phyloP scores from a whole-genome alignment of 2,329 filamentous ascomycete species.

The Gaeumannomyces tritici region DNA sequence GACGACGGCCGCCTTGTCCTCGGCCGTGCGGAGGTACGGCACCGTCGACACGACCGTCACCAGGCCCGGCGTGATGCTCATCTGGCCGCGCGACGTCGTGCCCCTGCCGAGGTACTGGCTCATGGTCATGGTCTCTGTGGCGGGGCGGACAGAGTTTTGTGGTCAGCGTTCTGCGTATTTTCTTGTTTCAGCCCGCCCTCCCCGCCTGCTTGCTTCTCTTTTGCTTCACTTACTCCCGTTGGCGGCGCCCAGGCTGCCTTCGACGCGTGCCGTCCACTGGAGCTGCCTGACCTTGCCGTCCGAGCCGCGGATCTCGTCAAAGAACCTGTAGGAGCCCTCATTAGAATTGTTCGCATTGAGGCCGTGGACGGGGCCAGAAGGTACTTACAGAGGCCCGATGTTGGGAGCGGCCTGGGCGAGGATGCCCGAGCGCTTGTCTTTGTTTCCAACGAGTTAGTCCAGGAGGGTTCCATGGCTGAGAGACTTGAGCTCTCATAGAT shows the following conservation, averaged over 20 bases:
- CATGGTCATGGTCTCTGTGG: conserved; percentile 32
- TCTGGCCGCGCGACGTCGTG: conserved; percentile 48
- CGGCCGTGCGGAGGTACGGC: conserved; percentile 49
- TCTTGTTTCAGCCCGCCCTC: too few relatives aligned
- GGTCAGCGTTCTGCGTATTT: not conserved
- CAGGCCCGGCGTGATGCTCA: conserved; percentile 49
- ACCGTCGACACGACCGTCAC: conserved; percentile 47
- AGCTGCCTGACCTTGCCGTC: conserved; percentile 55
- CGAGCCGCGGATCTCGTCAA: conserved; percentile 45
- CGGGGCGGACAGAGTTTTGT: conserved; percentile 5
- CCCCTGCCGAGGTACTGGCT: conserved; percentile 57
- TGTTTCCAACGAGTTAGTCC: not conserved
- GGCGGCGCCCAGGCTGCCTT: conserved; percentile 24
- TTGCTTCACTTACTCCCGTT: conserved; percentile 1
- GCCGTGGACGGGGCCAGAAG: not conserved
- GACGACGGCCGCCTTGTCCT: conserved; percentile 55
- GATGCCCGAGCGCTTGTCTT: conserved; percentile 42
- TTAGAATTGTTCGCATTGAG: not conserved
- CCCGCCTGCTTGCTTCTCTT: not conserved
- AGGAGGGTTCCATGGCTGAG: too few relatives aligned
- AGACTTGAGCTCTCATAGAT: too few relatives aligned
- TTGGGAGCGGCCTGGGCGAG: conserved; percentile 56
- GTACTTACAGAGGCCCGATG: conserved; percentile 45
- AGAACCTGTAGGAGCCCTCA: conserved; percentile 21
- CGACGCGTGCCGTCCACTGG: conserved; percentile 59